phyloP scores from a whole-genome alignment of 108 stramenopile species.

The Nannochloropsis gaditana region DNA sequence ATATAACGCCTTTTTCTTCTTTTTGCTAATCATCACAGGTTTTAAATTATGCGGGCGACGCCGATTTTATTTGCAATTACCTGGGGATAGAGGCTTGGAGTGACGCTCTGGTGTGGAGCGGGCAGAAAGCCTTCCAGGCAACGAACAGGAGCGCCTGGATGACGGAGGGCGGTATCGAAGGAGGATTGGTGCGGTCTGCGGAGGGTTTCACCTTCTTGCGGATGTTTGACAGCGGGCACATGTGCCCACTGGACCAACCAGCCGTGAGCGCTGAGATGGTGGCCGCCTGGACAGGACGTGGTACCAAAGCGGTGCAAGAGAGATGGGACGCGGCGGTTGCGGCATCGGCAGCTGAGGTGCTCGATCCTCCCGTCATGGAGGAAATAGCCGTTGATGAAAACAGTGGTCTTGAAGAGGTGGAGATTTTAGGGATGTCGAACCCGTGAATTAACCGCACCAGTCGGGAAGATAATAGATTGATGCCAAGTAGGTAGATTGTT shows the following conservation, averaged over 20 bases:
- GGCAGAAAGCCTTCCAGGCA: constrained; percentile 69
- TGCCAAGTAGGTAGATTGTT: too few relatives aligned
- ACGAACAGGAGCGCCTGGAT: constrained; percentile 58
- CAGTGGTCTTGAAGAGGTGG: neutral
- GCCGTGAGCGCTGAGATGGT: neutral
- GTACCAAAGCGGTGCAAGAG: neutral
- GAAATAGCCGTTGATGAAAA: neutral
- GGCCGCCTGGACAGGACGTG: neutral
- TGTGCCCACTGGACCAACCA: constrained; percentile 58
- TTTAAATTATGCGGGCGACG: constrained; percentile 55
- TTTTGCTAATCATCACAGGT: neutral
- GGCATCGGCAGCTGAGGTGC: neutral
- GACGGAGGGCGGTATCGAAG: constrained; percentile 61
- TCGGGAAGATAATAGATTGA: neutral
- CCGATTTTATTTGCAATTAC: constrained; percentile 96
- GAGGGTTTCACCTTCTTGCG: constrained; percentile 72
- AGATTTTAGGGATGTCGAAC: neutral
- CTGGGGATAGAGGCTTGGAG: constrained; percentile 93
- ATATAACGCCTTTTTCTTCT: neutral
- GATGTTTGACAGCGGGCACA: constrained; percentile 58
- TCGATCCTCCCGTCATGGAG: neutral
- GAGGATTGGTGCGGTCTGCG: constrained; percentile 63
- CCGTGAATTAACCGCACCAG: neutral
- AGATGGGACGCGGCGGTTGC: neutral
- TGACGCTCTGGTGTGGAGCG: constrained; percentile 72